phyloP scores from a whole-genome alignment of 2,329 filamentous ascomycete species.

The Phialophora verrucosa region DNA sequence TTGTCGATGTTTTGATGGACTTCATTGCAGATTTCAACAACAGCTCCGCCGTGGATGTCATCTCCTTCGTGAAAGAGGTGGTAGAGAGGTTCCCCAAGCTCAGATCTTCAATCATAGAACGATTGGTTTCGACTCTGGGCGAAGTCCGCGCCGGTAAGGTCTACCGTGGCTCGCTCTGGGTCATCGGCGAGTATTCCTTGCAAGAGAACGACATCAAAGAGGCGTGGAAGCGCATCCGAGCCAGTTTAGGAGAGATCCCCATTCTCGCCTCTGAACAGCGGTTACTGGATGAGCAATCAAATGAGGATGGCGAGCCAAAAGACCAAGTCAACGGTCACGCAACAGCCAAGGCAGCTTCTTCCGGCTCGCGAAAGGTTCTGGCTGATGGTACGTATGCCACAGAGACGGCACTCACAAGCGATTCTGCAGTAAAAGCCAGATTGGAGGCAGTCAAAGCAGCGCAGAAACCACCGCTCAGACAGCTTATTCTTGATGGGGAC shows the following conservation, averaged over 20 bases:
- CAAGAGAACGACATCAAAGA: conserved; percentile 94
- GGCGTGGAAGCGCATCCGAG: conserved; percentile 93
- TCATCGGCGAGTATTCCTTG: conserved; percentile 94
- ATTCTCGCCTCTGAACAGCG: conserved; percentile 95
- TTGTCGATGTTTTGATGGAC: conserved; percentile 97
- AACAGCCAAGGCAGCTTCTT: conserved; percentile 70
- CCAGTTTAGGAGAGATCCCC: conserved; percentile 93
- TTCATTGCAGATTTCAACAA: conserved; percentile 99
- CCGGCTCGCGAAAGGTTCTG: conserved; percentile 84
- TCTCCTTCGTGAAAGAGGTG: conserved; percentile 98
- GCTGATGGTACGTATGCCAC: conserved; percentile 98
- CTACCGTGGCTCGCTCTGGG: conserved; percentile 95
- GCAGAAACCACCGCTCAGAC: conserved; percentile 91
- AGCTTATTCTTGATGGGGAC: conserved; percentile 94
- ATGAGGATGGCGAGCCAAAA: conserved; percentile 66
- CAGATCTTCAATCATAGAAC: conserved; percentile 82
- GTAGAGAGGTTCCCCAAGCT: conserved; percentile 96
- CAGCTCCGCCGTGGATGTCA: conserved; percentile 93
- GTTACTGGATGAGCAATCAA: conserved; percentile 79
- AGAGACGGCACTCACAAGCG: conserved; percentile 92
- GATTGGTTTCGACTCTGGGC: conserved; percentile 84
- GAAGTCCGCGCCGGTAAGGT: conserved; percentile 97
- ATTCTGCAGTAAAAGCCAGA: conserved; percentile 85
- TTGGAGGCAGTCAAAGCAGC: conserved; percentile 96
- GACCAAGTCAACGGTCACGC: conserved; percentile 81